These are phyloP conservation scores for Leishmania guyanensis DNA, from an alignment of 208 protist genomes.

Conservation along the genomic window DNA sequence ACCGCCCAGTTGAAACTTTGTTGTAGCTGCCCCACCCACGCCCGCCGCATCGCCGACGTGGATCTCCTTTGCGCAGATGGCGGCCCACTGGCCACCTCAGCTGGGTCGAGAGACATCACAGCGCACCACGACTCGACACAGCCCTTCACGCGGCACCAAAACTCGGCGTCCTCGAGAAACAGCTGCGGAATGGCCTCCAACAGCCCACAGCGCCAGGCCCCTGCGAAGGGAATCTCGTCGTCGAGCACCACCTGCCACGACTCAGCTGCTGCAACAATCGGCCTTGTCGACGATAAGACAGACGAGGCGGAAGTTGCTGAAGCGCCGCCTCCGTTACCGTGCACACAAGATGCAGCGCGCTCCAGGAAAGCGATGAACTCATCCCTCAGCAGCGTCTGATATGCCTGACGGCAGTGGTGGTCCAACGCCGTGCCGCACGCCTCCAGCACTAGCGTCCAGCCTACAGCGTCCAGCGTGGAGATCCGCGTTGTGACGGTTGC, in stretches of 20 bases:
- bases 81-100: not conserved
- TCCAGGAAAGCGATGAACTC: constrained; percentile 17
- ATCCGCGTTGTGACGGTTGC: not conserved
- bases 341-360: not conserved
- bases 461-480: constrained; percentile 6
- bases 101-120: not conserved
- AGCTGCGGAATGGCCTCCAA: constrained; percentile 46
- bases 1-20: constrained; percentile 68
- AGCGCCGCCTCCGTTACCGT: not conserved
- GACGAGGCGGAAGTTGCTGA: not conserved
- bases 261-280: not conserved
- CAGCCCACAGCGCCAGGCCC: constrained; percentile 30
- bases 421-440: constrained; percentile 43
- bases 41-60: not conserved
- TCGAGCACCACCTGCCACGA: not conserved
- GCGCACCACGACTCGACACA: constrained; percentile 33
- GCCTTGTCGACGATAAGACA: not conserved
- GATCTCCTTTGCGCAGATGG: not conserved
- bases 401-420: constrained; percentile 14
- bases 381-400: constrained; percentile 7
- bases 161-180: constrained; percentile 41
- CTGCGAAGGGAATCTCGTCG: constrained; percentile 2
- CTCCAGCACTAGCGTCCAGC: constrained; percentile 50
- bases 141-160: constrained; percentile 39
- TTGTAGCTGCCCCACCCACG: constrained; percentile 32